phyloP scores from a whole-genome alignment of 2,329 filamentous ascomycete genomes.

The Cytospora mali region DNA sequence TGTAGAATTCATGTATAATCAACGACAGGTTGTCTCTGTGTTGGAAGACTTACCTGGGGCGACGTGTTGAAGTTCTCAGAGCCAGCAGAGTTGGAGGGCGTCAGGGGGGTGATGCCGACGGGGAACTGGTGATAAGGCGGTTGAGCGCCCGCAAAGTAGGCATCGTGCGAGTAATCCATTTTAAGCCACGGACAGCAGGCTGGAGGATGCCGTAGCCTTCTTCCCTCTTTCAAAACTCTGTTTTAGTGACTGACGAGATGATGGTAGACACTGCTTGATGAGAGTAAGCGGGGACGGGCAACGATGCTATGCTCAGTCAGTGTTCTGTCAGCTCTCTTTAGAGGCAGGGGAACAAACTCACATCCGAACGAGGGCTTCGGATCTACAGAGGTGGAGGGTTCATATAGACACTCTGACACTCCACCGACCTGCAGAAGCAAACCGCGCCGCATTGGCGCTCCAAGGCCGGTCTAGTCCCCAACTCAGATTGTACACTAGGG shows the following conservation, averaged over 20 bases:
- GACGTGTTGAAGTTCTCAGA: constrained; percentile 60
- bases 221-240: not conserved
- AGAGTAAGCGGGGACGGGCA: not conserved
- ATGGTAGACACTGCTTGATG: constrained; percentile 1
- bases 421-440: constrained; percentile 18
- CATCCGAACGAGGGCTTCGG: constrained; percentile 13
- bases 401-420: constrained; percentile 23
- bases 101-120: constrained; percentile 56
- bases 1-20: too few species aligned
- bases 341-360: not conserved
- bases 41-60: constrained; percentile 52
- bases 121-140: constrained; percentile 48
- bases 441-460: not conserved
- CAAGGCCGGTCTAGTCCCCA: not conserved
- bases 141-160: constrained; percentile 52
- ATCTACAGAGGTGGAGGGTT: constrained; percentile 3
- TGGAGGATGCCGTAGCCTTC: not conserved
- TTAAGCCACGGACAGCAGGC: constrained; percentile 2
- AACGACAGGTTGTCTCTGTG: not conserved
- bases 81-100: constrained; percentile 56
- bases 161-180: constrained; percentile 58
- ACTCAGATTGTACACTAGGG: constrained; percentile 11
- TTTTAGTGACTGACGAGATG: not conserved
- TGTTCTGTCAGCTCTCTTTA: constrained; percentile 6
- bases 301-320: not conserved